Conservation (phyloP, 2,329 filamentous ascomycete species). For the Fusarium solani-melongenae region DNA sequence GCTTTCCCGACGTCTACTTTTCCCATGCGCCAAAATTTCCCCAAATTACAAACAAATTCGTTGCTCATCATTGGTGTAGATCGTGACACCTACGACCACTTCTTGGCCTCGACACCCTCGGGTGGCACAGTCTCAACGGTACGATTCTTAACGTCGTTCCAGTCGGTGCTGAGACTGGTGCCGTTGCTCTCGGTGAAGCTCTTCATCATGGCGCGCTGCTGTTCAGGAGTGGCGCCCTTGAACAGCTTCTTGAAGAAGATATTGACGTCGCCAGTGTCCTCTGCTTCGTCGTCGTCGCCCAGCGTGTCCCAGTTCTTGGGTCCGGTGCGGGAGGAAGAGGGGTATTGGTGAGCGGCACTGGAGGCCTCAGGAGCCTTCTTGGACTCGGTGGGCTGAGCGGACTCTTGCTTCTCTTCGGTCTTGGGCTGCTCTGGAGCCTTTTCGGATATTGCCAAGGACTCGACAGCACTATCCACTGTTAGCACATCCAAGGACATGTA, state of each 20-base stretch:
- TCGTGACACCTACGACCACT: conserved; percentile 61
- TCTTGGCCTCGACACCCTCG: conserved; percentile 81
- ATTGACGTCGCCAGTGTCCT: conserved; percentile 73
- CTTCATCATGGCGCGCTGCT: conserved; percentile 96
- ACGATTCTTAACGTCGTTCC: conserved; percentile 80
- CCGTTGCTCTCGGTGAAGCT: conserved; percentile 95
- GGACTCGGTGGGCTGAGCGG: background rate
- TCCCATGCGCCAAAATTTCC: conserved; percentile 26
- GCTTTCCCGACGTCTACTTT: conserved; percentile 17
- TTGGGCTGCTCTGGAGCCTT: background rate
- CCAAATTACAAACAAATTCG: background rate
- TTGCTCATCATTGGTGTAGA: background rate
- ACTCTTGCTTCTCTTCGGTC: background rate
- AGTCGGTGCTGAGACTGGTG: conserved; percentile 91
- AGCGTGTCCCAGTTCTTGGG: conserved; percentile 94
- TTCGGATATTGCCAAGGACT: conserved; percentile 22
- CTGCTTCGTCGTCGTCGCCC: conserved; percentile 64
- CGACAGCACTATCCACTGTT: conserved; percentile 27
- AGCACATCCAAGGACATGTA: background rate
- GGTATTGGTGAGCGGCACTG: conserved; percentile 70
- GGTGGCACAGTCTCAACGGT: conserved; percentile 80
- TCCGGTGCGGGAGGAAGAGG: conserved; percentile 85
- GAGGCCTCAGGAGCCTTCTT: conserved; percentile 9
- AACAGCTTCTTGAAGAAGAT: conserved; percentile 93
- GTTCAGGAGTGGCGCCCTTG: conserved; percentile 79